phyloP scores from a whole-genome alignment of 192 early-diverging fungal genomes.

The Dispira simplex region DNA sequence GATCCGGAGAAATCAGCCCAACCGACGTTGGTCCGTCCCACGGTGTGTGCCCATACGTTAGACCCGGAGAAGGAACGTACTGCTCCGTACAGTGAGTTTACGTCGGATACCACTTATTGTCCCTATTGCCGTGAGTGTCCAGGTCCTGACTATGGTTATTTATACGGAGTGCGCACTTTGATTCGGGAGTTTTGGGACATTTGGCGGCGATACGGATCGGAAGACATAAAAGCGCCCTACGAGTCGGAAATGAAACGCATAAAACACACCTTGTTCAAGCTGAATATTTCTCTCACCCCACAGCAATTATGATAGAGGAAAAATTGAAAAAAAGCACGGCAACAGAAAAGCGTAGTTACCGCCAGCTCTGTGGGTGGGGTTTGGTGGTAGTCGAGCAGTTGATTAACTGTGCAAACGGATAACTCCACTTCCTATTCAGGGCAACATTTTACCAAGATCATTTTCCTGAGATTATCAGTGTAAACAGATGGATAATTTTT shows the following conservation, averaged over 20 bases:
- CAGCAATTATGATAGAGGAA: too few species aligned
- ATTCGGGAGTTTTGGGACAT: constrained; percentile 32
- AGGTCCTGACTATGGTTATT: constrained; percentile 33
- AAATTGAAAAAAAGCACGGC: too few species aligned
- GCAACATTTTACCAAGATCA: too few species aligned
- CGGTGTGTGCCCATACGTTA: constrained; percentile 24
- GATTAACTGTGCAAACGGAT: too few species aligned
- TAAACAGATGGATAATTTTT: too few species aligned
- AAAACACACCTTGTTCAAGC: too few species aligned
- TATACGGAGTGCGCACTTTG: constrained; percentile 30
- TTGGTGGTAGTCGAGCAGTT: too few species aligned
- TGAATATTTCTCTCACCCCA: too few species aligned
- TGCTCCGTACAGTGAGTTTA: constrained; percentile 8
- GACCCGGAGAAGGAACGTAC: background rate
- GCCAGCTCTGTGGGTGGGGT: too few species aligned
- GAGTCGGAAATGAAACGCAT: background rate
- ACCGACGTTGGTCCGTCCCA: constrained; percentile 22
- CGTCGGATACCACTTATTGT: constrained; percentile 9
- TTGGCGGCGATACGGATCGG: constrained; percentile 24
- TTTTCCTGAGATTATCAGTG: too few species aligned
- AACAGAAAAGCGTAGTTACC: too few species aligned
- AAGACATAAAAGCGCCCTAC: background rate
- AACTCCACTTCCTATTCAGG: too few species aligned
- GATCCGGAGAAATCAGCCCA: constrained; percentile 31
- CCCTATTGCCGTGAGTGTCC: constrained; percentile 21